Base-by-base conservation (phyloP, 2,329 filamentous ascomycete species). In the Fusarium secorum region DNA sequence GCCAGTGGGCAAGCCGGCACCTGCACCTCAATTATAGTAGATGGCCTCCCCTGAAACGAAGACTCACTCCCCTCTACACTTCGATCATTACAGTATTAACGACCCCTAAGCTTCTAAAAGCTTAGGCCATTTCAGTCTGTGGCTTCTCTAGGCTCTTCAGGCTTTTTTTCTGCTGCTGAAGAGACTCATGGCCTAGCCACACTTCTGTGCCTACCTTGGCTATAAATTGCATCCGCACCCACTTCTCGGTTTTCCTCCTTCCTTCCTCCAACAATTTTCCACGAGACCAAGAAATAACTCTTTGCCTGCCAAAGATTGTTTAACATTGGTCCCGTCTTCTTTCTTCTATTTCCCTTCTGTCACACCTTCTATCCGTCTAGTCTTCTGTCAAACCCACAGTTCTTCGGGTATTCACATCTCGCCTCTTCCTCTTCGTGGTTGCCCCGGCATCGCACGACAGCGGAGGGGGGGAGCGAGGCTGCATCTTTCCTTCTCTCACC, bases 161-260 rank as follows among this genome's bases (percentile, higher is more conserved):
- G 14, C 4, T 7, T 32, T 30, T 30, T 42, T 6, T 30, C 24
- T 32, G 24, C 15, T 20, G 24, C 18, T 20, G 24, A 28, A 22
- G 48, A 45, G 56, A 51, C 35, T 63, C 63, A 53, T 30, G 11
- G 24, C 33, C 38, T 24, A 26, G 24, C 32, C 38, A 39, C 18
- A 20, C 15, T 38, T 22, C 44, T 13, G 15, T 67, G 15, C n/a
- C 33, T 57, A 45, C 13, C 18, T 20, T 20, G 8, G 28, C 15
- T 48, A 68, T 63, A 68, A 68, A 67, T 63, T 41, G 13, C 24
- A 33, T 36, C 56, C 18, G 32, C 42, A 63, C 28, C 30, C 42
- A 41, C 28, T 24, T 22, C 30, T 22, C 15, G 35, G 20, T 28
- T 18, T 22, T 24, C 41, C 26, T 51, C 39, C 67, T 49, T 30